Conservation (phyloP, 2,329 filamentous ascomycete genomes). For the Leptosphaerulina australis region DNA sequence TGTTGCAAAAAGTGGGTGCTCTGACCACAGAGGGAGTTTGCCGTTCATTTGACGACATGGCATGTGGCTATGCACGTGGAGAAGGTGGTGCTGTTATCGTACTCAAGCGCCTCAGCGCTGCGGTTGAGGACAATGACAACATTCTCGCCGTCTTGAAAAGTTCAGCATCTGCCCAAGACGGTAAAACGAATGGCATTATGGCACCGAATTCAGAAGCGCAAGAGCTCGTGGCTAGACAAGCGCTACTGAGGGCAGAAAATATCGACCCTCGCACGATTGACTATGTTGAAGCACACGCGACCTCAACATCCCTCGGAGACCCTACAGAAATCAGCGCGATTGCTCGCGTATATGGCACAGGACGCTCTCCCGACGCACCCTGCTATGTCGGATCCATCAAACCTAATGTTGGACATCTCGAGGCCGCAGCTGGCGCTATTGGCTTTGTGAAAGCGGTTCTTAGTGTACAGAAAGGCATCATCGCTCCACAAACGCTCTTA, state of each 20-base stretch:
- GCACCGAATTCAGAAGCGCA: conserved; percentile 44
- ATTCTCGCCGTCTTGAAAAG: conserved; percentile 41
- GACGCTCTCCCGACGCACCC: conserved; percentile 5
- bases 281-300: conserved; percentile 47
- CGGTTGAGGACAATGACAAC: conserved; percentile 36
- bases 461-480: conserved; percentile 45
- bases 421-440: conserved; percentile 48
- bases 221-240: conserved; percentile 31
- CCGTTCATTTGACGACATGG: conserved; percentile 42
- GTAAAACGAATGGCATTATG: conserved; percentile 46
- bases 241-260: conserved; percentile 8
- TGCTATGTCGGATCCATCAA: conserved; percentile 25
- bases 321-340: conserved; percentile 31
- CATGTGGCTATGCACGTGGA: conserved; percentile 40
- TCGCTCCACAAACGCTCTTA: conserved; percentile 35
- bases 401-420: conserved; percentile 53
- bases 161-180: conserved; percentile 41
- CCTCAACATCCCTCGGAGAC: conserved; percentile 61
- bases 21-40: conserved; percentile 41
- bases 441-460: conserved; percentile 49
- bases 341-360: conserved; percentile 13
- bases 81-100: conserved; percentile 42
- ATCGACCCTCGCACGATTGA: conserved; percentile 17
- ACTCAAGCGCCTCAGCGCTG: conserved; percentile 36
- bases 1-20: conserved; percentile 37